A percentile compares a stretch with the other conserved stretches of the same genome.
Conservation (phyloP, 2,329 filamentous ascomycete species). For the Fusarium decemcellulare region DNA sequence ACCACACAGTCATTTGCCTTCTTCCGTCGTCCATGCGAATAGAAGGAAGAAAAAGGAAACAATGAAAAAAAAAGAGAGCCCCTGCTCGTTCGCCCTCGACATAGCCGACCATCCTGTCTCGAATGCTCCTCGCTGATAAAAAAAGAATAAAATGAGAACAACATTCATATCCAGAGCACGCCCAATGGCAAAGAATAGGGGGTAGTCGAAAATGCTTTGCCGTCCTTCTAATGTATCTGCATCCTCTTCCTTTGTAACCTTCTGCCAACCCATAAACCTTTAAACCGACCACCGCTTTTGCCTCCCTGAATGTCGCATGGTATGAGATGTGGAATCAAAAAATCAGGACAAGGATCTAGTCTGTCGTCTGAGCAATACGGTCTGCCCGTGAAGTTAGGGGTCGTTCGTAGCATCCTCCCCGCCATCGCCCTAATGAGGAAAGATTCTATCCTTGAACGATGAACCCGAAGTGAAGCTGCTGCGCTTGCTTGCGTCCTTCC, state of each 20-base stretch:
- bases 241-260: not conserved
- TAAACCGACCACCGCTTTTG: not conserved
- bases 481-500: constrained; percentile 42
- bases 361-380: not conserved
- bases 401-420: not conserved
- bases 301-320: not conserved
- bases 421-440: constrained; percentile 32
- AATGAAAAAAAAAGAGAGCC: not conserved
- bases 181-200: constrained; percentile 18
- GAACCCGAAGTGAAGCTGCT: constrained; percentile 43
- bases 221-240: constrained; percentile 15
- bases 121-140: constrained; percentile 41
- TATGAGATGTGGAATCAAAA: not conserved
- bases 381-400: not conserved
- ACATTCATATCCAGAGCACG: constrained; percentile 25
- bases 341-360: not conserved
- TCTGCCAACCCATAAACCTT: not conserved
- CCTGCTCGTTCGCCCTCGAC: constrained; percentile 20
- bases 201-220: constrained; percentile 10
- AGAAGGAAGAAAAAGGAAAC: constrained; percentile 7
- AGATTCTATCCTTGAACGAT: constrained; percentile 46
- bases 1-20: constrained; percentile 23
- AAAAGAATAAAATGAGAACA: constrained; percentile 6
- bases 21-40: constrained; percentile 24
- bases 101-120: constrained; percentile 23